Base-by-base conservation (phyloP, 2,329 filamentous ascomycete species). In the Cercospora beticola region DNA sequence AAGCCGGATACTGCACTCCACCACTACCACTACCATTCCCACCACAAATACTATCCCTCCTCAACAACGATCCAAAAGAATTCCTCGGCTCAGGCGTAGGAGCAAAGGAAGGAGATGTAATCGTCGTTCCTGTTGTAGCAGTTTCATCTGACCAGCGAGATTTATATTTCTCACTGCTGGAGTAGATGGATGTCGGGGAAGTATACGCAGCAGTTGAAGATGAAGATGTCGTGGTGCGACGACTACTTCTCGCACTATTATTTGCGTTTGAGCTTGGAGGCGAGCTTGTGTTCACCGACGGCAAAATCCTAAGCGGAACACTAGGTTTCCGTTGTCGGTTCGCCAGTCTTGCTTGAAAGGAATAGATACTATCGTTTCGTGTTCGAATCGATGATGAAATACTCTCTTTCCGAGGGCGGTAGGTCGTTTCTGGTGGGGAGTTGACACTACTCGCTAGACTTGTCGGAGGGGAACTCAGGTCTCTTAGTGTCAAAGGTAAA, bases 121-220 rank as follows among this genome's bases (percentile, higher is more conserved):
- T 75, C 14, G 73, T 76, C 10, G 12, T 56, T 7, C 23, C 23
- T 5, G 23, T 49, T 0, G 43, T 14, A 26, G 33, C 74, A 70
- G n/a, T 76, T 68, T 76, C 73, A n/a, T 77, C 75, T 0, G 74
- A 76, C 75, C 75, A 77, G 10, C 74, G 66, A 26, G 68, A 71
- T 14, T 52, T 46, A n/a, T 54, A 52, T 3, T 10, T 18, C 10
- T 30, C 26, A 3, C 9, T 23, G 21, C 18, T 21, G 4, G 62
- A 49, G 31, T 61, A 57, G 0, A 49, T 16, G 0, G 64, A 40
- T 3, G 46, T 52, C 1, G 33, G 21, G 7, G 49, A 58, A 9
- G 65, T 71, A 4, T 68, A 67, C 7, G 63, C 70, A 5, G 69
- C 64, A 26, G 60, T 59, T 12, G 57, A 40, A 18, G 43, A 62